Evolutionary conservation across 1,284 basidiomycete genomes (phyloP).

Genomic region (Coriolopsis trogii): DNA sequence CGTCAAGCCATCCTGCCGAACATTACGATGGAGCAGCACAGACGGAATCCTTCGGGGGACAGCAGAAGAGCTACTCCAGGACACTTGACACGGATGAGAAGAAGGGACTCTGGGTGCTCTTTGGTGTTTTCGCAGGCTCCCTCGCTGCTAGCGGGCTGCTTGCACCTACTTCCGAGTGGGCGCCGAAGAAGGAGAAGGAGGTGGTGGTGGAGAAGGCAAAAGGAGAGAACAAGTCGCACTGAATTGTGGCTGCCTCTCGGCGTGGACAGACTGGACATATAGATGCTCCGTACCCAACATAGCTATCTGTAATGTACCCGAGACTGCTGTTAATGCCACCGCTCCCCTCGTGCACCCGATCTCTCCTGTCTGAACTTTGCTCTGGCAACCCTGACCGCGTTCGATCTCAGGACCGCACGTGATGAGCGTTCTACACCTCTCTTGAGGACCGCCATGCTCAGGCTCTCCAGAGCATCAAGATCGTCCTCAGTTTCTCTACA

Average conservation of each 20-base stretch:
- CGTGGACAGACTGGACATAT: slow-evolving; percentile 12
- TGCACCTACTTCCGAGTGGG: slow-evolving; percentile 30
- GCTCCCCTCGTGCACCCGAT: slow-evolving; percentile 4
- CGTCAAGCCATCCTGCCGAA: slow-evolving; percentile 15
- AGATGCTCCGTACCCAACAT: slow-evolving; percentile 17
- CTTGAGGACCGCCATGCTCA: slow-evolving; percentile 24
- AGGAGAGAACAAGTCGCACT: slow-evolving; percentile 22
- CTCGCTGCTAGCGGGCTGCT: slow-evolving; percentile 51
- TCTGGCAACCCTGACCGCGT: neutral
- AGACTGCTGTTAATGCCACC: slow-evolving; percentile 10
- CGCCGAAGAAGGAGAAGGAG: slow-evolving; percentile 27
- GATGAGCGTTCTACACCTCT: slow-evolving; percentile 14
- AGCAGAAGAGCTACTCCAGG: slow-evolving; percentile 40
- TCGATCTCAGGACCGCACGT: neutral
- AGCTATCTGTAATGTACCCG: slow-evolving; percentile 14
- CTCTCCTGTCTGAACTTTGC: neutral
- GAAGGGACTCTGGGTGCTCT: slow-evolving; percentile 54
- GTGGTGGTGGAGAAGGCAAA: slow-evolving; percentile 20
- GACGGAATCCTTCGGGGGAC: slow-evolving; percentile 27
- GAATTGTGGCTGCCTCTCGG: neutral
- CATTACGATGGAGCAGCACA: slow-evolving; percentile 28
- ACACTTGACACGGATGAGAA: slow-evolving; percentile 55
- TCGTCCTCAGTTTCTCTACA: neutral
- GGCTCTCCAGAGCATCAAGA: slow-evolving; percentile 9
- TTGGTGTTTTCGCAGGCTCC: slow-evolving; percentile 56